Conservation (phyloP, 192 early-diverging fungal species). For the Podila epicladia region DNA sequence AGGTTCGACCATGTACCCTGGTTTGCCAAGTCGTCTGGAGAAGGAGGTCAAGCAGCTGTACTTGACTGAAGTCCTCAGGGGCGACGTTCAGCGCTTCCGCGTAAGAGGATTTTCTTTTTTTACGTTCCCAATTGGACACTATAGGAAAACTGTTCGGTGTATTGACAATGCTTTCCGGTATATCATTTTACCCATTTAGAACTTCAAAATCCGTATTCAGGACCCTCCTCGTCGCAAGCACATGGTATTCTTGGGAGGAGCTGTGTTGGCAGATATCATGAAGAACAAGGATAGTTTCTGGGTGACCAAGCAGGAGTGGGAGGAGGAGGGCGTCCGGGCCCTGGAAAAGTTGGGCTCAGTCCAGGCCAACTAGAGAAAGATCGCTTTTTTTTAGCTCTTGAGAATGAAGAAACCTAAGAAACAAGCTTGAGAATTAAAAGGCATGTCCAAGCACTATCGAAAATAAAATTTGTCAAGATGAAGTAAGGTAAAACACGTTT, state of each 20-base stretch:
- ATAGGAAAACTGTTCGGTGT: not conserved
- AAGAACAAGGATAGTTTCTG: conserved; percentile 90
- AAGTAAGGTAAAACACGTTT: no score
- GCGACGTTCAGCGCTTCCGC: conserved; percentile 82
- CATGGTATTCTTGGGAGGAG: conserved; percentile 98
- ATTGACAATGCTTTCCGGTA: not conserved
- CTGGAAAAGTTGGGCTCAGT: conserved; percentile 67
- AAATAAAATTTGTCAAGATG: no score
- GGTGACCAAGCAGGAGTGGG: conserved; percentile 96
- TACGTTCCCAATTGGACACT: not conserved
- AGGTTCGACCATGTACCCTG: conserved; percentile 99
- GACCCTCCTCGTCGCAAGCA: conserved; percentile 98
- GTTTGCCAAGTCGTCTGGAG: conserved; percentile 95
- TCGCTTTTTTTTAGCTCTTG: not conserved
- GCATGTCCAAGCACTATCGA: not conserved
- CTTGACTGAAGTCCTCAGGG: conserved; percentile 86
- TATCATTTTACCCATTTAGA: conserved; percentile 57
- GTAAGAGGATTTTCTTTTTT: conserved; percentile 59
- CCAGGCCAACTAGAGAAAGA: conserved; percentile 4
- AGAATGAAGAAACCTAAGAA: not conserved
- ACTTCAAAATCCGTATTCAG: conserved; percentile 97
- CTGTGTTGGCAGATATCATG: conserved; percentile 95
- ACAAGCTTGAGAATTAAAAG: not conserved
- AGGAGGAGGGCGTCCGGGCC: conserved; percentile 83
- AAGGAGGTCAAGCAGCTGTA: conserved; percentile 99